Evolutionary conservation across 2,329 filamentous ascomycete species (phyloP), one percentile per base, ranked within the genome.

Genomic region (Pseudophaeomoniella oleicola): DNA sequence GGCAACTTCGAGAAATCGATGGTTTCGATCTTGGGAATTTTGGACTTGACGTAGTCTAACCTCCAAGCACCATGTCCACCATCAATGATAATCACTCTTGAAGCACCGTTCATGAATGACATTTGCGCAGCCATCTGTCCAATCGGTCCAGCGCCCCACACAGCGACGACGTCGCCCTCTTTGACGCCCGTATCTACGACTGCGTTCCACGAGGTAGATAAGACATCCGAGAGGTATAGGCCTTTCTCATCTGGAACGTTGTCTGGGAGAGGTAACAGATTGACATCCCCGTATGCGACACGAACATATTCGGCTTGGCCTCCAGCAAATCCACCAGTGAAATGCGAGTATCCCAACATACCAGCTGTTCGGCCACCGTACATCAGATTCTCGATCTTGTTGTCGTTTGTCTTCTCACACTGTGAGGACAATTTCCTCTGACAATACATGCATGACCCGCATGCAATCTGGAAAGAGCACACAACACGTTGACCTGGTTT

Each of bases 251-350:
- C 84, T 0, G 84, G 81, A 0, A 92, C 78, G 45, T 71, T 69
- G 37, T 81, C 75, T 1, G 85, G 84, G 4, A 92, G 72, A 47
- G 77, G 74, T 6, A 92, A 66, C 13, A 92, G 63, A 50, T 92
- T 92, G 41, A 83, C 75, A 45, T 88, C 80, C 16, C 74, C 85
- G 16, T 76, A 71, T 0, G 85, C 83, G 5, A 90, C 82, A 6
- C 85, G 72, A 0, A 86, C 78, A 50, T 85, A 92, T 59, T 93
- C 85, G 3, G 83, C 79, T 56, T 92, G 85, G 0, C 84, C 84
- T 31, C 85, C 83, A 1, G 83, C 82, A 50, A 88, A 92, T 0
- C 85, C 85, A 5, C 83, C 84, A 0, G 81, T 85, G 50, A 92
- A 81, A 37, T 62, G 77, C 3, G 72, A 75, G 50, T 81, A 81